Base-by-base conservation (phyloP, 2,329 filamentous ascomycete genomes). In the Aspergillus persii region DNA sequence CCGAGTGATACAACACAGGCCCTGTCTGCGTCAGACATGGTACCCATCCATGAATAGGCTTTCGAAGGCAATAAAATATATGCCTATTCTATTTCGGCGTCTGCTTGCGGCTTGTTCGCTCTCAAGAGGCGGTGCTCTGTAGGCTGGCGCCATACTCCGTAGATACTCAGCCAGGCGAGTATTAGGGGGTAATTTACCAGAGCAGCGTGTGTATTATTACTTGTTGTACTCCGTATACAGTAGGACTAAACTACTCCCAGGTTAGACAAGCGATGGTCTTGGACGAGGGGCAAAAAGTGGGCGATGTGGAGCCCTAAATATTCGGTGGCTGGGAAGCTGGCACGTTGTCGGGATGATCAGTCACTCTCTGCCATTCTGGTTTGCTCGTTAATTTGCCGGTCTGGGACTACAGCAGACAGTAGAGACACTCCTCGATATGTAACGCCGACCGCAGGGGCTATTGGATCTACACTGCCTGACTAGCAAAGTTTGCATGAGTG, bases 271-370 rank as follows among this genome's bases (percentile, higher is more conserved):
- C n/a, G 36, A 41, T 41, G 36, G 36, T 41, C 18, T 47, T 47
- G 44, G 26, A 23, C 18, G 44, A 47, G 44, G 44, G 44, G 44
- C 44, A 47, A 47, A 23, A 54, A 52, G 50, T 52, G n/a, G 15
- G n/a, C 30, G 53, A 31, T 49, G 59, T 60, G 61, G 62, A 60
- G 36, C 55, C 50, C 44, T 31, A 50, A 57, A 54, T 51, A 61
- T 48, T 58, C 53, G 59, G 56, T 63, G 58, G 54, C 58, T 63
- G 54, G 62, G 51, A 52, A 30, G 46, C 58, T 60, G 55, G 60
- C 60, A 63, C 60, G 60, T 63, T 63, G 62, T 50, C 30, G 23
- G 51, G 36, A 27, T 41, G 41, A 53, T 53, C 51, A 46, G 41
- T 53, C 33, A 44, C 18, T 47, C 41, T 18, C 44, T 23, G 26